Evolutionary conservation across 176 grass and related monocot species (phyloP).

Genomic region (Pharus latifolius): DNA sequence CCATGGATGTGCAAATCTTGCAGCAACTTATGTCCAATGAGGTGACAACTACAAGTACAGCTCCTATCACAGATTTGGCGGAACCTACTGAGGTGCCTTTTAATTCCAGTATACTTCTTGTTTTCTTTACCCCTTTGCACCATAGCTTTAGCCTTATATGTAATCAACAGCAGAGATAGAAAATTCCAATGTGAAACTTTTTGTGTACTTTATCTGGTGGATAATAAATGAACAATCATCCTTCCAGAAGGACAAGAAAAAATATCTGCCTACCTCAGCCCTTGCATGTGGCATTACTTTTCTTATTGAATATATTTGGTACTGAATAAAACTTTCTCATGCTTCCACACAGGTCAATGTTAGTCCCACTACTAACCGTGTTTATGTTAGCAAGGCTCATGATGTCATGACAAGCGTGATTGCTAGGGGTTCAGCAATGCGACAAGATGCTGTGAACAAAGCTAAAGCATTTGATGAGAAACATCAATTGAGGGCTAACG

Average conservation of each 20-base stretch:
- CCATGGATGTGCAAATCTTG: conserved; percentile 13
- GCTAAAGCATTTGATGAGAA: conserved; percentile 98
- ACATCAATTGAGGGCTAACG: conserved; percentile 60
- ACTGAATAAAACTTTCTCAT: neutral
- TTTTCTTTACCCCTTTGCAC: neutral
- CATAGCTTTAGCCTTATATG: too few species aligned
- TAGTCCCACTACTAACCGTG: conserved; percentile 31
- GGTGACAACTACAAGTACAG: conserved; percentile 42
- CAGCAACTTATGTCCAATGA: conserved; percentile 51
- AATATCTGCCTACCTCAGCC: too few species aligned
- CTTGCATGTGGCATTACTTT: neutral
- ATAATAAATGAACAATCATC: neutral
- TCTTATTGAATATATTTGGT: neutral
- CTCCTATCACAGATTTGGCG: conserved; percentile 27
- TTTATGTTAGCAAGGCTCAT: conserved; percentile 76
- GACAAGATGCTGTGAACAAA: conserved; percentile 92
- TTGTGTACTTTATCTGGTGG: neutral
- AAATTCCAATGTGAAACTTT: neutral
- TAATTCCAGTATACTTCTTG: conserved; percentile 12
- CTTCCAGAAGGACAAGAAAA: neutral
- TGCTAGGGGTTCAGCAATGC: conserved; percentile 74
- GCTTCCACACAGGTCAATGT: conserved; percentile 32
- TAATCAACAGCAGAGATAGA: too few species aligned
- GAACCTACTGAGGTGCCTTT: conserved; percentile 48
- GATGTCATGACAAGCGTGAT: conserved; percentile 75